Conservation (phyloP, 2,329 filamentous ascomycete genomes). For the Septoria petroselini region DNA sequence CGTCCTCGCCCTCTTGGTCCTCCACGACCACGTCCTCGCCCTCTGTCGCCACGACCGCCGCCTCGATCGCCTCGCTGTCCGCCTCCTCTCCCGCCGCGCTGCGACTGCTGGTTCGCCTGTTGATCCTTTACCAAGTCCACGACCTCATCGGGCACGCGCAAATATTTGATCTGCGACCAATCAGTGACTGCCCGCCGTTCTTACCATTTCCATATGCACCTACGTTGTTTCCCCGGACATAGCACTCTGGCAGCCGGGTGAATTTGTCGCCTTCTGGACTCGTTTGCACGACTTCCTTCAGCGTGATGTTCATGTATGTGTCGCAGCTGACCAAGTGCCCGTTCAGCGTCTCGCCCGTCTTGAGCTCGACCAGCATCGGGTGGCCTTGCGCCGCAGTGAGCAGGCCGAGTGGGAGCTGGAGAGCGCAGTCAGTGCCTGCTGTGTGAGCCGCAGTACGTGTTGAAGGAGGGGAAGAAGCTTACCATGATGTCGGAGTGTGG, state of each 20-base stretch:
- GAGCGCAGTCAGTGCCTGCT: constrained; percentile 29
- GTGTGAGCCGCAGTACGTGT: constrained; percentile 19
- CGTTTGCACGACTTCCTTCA: constrained; percentile 96
- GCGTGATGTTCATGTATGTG: constrained; percentile 98
- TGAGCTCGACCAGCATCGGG: constrained; percentile 95
- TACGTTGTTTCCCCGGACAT: constrained; percentile 97
- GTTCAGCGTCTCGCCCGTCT: constrained; percentile 96
- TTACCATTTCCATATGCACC: constrained; percentile 34
- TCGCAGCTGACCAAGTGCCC: constrained; percentile 95
- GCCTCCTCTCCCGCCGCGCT: constrained; percentile 46
- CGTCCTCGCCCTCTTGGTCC: constrained; percentile 32
- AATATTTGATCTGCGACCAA: constrained; percentile 81
- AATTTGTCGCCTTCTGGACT: constrained; percentile 94
- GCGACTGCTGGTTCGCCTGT: constrained; percentile 60
- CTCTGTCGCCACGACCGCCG: constrained; percentile 26
- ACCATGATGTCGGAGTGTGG: constrained; percentile 11
- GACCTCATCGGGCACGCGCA: constrained; percentile 93
- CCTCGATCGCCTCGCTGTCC: constrained; percentile 21
- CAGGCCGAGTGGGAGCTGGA: constrained; percentile 67
- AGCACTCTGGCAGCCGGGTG: constrained; percentile 85
- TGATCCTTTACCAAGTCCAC: constrained; percentile 92
- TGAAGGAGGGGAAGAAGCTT: neutral
- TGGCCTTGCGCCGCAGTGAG: constrained; percentile 95
- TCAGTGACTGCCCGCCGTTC: neutral
- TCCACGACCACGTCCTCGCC: constrained; percentile 29